A percentile compares a stretch with the other conserved stretches of the same genome.
phyloP scores from a whole-genome alignment of 2,329 filamentous ascomycete species.

The Ceratocystis lukuohia region DNA sequence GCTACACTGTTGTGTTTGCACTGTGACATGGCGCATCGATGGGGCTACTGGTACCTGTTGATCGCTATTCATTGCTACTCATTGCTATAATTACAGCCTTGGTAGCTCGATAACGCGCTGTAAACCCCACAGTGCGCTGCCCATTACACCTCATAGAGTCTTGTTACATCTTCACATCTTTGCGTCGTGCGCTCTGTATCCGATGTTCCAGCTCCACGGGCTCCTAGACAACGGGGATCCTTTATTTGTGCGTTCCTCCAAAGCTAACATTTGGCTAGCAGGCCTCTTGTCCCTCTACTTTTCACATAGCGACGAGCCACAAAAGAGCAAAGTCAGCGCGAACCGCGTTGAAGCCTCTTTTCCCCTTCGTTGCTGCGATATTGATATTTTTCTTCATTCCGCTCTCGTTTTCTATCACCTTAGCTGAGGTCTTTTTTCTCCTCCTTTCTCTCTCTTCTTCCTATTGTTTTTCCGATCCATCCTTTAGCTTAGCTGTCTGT shows the following conservation, averaged over 20 bases:
- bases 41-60: no score
- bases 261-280: neutral
- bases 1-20: neutral
- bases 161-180: neutral
- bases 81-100: no score
- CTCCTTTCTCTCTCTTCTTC: constrained; percentile 13
- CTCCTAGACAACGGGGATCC: constrained; percentile 1
- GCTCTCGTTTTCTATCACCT: neutral
- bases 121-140: neutral
- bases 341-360: neutral
- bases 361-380: neutral
- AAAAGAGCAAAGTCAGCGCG: neutral
- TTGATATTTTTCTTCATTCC: neutral
- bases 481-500: constrained; percentile 9
- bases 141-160: neutral
- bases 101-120: neutral
- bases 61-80: no score
- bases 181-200: no score
- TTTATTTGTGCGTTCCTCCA: neutral
- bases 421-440: constrained; percentile 1
- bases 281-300: neutral
- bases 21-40: neutral
- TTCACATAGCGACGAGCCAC: constrained; percentile 2
- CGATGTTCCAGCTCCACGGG: constrained; percentile 3
- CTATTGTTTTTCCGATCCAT: neutral